These are phyloP conservation scores for Penicillium sp. DNA, from an alignment of 2,329 filamentous ascomycete species.

Conservation along the genomic window DNA sequence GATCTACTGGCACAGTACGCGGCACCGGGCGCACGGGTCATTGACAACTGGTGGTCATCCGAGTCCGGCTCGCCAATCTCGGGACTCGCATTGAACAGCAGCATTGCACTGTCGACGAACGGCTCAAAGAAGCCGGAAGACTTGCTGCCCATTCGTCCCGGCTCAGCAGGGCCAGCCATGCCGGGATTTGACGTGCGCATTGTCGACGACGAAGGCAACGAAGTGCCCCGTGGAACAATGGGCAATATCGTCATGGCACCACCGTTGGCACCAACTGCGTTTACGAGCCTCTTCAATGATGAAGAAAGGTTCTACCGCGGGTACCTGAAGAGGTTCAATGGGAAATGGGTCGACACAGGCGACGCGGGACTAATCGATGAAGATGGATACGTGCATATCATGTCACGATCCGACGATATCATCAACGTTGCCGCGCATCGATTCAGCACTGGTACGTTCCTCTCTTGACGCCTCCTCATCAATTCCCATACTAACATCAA, in stretches of 20 bases:
- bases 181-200: conserved; percentile 83
- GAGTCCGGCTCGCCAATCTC: conserved; percentile 65
- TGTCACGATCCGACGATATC: conserved; percentile 70
- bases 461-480: not conserved
- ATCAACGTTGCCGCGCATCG: conserved; percentile 95
- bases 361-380: conserved; percentile 81
- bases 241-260: conserved; percentile 84
- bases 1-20: conserved; percentile 62
- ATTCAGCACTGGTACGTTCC: conserved; percentile 67
- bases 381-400: conserved; percentile 60
- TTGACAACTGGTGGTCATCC: conserved; percentile 71
- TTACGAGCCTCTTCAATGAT: conserved; percentile 80
- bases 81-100: conserved; percentile 58
- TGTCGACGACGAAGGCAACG: conserved; percentile 72
- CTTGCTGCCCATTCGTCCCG: conserved; percentile 67
- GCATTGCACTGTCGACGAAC: conserved; percentile 48
- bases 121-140: no score
- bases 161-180: conserved; percentile 84
- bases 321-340: conserved; percentile 75
- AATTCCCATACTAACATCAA: not conserved
- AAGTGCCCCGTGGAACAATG: conserved; percentile 67
- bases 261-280: conserved; percentile 77
- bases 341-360: conserved; percentile 83
- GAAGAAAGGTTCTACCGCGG: conserved; percentile 78
- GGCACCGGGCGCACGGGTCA: conserved; percentile 56